These are phyloP conservation scores for Sugiyamaella boreocaroliniensis DNA, from an alignment of 805 yeast species.

Conservation along the genomic window DNA sequence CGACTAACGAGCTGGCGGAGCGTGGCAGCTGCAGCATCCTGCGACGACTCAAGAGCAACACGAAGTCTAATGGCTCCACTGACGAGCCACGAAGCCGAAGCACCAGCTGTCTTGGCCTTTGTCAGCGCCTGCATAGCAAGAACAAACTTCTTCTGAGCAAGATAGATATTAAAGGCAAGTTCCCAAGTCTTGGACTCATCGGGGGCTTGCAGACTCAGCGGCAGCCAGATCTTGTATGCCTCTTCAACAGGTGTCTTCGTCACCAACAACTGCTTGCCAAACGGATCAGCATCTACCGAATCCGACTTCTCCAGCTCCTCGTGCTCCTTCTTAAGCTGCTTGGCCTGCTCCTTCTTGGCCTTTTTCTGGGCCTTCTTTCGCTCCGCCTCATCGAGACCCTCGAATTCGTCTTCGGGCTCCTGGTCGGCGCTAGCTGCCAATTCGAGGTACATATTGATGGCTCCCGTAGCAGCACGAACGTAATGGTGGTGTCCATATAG, in stretches of 20 bases:
- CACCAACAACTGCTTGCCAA: constrained; percentile 38
- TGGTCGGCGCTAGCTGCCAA: constrained; percentile 16
- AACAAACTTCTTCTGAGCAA: constrained; percentile 43
- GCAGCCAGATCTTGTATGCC: constrained; percentile 38
- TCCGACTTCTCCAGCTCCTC: constrained; percentile 34
- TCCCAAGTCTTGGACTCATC: constrained; percentile 36
- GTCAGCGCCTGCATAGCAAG: constrained; percentile 46
- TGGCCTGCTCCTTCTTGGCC: constrained; percentile 40
- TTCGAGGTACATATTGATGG: constrained; percentile 50
- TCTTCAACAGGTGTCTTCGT: constrained; percentile 38
- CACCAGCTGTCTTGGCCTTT: constrained; percentile 38
- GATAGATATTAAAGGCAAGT: constrained; percentile 39
- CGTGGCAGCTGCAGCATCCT: constrained; percentile 37
- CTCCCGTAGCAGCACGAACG: constrained; percentile 62
- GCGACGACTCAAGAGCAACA: constrained; percentile 32
- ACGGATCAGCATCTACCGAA: constrained; percentile 36
- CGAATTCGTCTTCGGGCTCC: constrained; percentile 11
- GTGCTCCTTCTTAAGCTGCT: constrained; percentile 39
- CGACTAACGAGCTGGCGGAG: constrained; percentile 27
- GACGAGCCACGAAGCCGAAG: constrained; percentile 22
- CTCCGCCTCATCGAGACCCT: constrained; percentile 29
- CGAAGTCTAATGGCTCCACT: constrained; percentile 33
- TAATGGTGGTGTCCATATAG: constrained; percentile 65
- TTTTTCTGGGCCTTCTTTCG: constrained; percentile 31
- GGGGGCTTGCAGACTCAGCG: constrained; percentile 21